A percentile compares a stretch with the other conserved stretches of the same genome.
Conservation (phyloP, 176 grass and related monocot species). For the Thinopyrum elongatum region DNA sequence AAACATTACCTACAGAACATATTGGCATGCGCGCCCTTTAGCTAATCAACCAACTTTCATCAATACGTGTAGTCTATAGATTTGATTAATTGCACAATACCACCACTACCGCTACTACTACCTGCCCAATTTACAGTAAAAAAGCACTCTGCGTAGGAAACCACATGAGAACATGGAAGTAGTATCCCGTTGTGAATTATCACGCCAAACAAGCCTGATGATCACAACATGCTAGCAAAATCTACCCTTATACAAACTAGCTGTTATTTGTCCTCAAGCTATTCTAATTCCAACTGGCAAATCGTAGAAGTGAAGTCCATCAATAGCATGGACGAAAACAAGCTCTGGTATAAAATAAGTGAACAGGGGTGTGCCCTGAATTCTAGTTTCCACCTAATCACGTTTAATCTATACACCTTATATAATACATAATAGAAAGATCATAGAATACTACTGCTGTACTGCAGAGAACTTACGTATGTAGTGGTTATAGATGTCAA, state of each 20-base stretch:
- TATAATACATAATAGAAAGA: conserved; percentile 1
- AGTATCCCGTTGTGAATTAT: background rate
- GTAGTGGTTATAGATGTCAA: conserved; percentile 62
- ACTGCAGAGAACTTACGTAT: conserved; percentile 44
- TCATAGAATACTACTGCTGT: background rate
- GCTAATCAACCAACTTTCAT: background rate
- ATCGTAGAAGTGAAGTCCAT: background rate
- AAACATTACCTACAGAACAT: background rate
- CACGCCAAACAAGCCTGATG: background rate
- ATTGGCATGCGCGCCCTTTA: background rate
- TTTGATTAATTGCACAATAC: background rate
- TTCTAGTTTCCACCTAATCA: background rate
- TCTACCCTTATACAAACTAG: background rate
- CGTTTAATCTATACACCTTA: background rate
- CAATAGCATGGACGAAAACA: background rate
- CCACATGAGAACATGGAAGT: background rate
- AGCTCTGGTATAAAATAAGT: background rate
- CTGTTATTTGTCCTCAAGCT: background rate
- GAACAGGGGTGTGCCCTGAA: background rate
- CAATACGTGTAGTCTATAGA: background rate
- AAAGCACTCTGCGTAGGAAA: background rate
- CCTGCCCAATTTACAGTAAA: background rate
- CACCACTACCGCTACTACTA: background rate
- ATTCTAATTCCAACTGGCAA: background rate
- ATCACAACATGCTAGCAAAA: background rate